Evolutionary conservation across 768 basidiomycete genomes (phyloP).

Genomic region (Asterophora parasitica): DNA sequence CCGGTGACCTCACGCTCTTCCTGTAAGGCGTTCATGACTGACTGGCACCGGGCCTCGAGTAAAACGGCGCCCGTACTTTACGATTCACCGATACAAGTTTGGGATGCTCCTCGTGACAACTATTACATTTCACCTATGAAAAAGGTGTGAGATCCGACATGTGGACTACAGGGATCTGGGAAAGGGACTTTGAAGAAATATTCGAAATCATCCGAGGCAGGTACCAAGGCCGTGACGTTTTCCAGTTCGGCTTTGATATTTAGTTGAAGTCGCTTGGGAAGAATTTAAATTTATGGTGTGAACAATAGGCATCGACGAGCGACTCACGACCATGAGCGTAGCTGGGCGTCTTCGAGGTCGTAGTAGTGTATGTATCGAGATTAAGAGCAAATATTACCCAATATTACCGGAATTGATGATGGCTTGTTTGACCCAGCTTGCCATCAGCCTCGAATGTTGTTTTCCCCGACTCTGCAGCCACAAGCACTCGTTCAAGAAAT

Average conservation of each 20-base stretch:
- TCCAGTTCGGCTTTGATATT: conserved; percentile 80
- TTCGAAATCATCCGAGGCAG: conserved; percentile 65
- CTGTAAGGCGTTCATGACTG: conserved; percentile 32
- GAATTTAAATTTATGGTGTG: not conserved
- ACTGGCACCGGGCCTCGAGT: conserved; percentile 5
- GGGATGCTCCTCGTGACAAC: conserved; percentile 72
- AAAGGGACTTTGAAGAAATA: conserved; percentile 70
- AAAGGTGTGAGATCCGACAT: conserved; percentile 4
- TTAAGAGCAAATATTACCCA: not conserved
- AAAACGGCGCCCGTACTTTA: conserved; percentile 33
- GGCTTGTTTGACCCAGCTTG: conserved; percentile 7
- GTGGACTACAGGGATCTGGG: not conserved
- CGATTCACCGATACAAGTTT: conserved; percentile 72
- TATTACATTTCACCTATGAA: conserved; percentile 67
- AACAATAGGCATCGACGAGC: not conserved
- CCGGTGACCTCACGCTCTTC: conserved; percentile 62
- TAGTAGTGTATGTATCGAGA: too few species aligned
- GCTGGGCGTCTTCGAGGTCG: not conserved
- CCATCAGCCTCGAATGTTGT: not conserved
- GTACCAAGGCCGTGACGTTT: conserved; percentile 66
- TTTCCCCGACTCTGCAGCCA: not conserved
- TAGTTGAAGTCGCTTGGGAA: conserved; percentile 49
- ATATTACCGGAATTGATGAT: conserved; percentile 1
- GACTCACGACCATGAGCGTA: conserved; percentile 49
- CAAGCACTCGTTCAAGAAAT: conserved; percentile 5